phyloP scores from a whole-genome alignment of 768 basidiomycete genomes.

The Suillus subalutaceus region DNA sequence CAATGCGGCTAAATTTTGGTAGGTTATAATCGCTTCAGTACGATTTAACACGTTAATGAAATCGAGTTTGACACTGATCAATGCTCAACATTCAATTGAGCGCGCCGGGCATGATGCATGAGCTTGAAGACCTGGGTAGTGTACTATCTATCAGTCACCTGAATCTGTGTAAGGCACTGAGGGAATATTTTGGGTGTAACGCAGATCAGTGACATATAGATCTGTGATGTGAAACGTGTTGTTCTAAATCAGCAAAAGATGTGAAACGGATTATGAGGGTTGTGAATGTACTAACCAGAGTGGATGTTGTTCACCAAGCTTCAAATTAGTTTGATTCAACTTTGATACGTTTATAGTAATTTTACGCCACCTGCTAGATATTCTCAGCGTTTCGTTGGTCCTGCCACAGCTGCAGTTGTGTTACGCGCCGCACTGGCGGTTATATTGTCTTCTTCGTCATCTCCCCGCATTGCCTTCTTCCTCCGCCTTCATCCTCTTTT shows the following conservation, averaged over 20 bases:
- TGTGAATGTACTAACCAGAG: neutral
- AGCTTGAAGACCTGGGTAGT: neutral
- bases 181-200: neutral
- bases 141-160: neutral
- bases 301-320: neutral
- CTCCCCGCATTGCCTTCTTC: conserved; percentile 9
- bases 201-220: neutral
- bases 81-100: neutral
- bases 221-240: conserved; percentile 7
- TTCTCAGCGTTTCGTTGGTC: conserved; percentile 6
- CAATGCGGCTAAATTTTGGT: neutral
- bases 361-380: conserved; percentile 2
- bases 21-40: neutral
- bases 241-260: conserved; percentile 6
- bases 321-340: neutral
- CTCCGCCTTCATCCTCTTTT: conserved; percentile 14
- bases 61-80: neutral
- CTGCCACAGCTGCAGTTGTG: conserved; percentile 4
- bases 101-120: neutral
- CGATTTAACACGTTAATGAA: neutral
- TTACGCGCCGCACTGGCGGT: conserved; percentile 8
- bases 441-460: conserved; percentile 8
- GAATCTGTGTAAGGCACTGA: neutral
- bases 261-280: neutral
- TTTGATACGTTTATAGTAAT: conserved; percentile 2